Evolutionary conservation across 495 filamentous ascomycete species (phyloP), one percentile per base, ranked within the genome.

Genomic region (Aspergillus nidulans): DNA sequence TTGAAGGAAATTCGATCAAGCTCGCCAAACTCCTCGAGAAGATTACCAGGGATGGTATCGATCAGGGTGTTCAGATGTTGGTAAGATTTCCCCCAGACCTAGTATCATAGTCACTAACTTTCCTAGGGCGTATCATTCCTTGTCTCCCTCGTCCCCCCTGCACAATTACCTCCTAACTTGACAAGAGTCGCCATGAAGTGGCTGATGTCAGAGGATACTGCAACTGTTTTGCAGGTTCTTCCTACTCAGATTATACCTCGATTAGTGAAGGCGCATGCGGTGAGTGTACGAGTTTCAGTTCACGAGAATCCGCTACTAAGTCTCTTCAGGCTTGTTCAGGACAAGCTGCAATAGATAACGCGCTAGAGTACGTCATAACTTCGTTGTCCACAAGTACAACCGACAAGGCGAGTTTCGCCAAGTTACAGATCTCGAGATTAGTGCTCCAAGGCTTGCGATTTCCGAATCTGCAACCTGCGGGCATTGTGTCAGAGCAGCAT

Each of bases 21-120:
- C 69, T 79, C 41, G 64, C 69, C 6, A 86, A 84, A 53, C 55
- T 85, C 16, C 69, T 73, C 18, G 75, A 80, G 24, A 85, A 83
- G 64, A 60, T 79, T 5, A 64, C 71, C 1, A 65, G 64, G 21
- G 49, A 64, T 10, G 69, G 64, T 19, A 67, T 80, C n/a, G 52
- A 77, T 40, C 45, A 52, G 1, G 62, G 59, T 15, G 62, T 81
- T 2, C 78, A 78, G 39, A 64, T 77, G 16, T 67, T 72, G 71
- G 79, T 78, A 68, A 47, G 63, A n/a, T n/a, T n/a, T n/a, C n/a
- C n/a, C n/a, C n/a, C n/a, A n/a, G n/a, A n/a, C n/a, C n/a, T n/a
- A n/a, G n/a, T n/a, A n/a, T n/a, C n/a, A n/a, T n/a, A n/a, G n/a
- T n/a, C 7, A 24, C 62, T 63, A n/a, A 64, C 16, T 13, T 53